Conservation (phyloP, 352 stramenopile species). For the Pythium aphanidermatum region DNA sequence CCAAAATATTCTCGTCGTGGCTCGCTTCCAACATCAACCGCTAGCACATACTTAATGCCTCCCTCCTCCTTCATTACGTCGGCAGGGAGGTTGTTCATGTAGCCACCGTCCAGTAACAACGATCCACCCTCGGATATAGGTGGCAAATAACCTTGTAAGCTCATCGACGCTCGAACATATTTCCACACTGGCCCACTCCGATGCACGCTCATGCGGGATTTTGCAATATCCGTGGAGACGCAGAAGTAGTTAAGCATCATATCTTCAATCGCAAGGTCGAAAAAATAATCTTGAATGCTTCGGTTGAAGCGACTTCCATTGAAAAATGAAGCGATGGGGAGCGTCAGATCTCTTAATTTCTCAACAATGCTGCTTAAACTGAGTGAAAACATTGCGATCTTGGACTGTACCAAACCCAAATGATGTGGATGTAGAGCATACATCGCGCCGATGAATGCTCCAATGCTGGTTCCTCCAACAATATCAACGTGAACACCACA, state of each 20-base stretch:
- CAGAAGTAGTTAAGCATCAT: conserved; percentile 92
- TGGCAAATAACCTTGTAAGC: conserved; percentile 87
- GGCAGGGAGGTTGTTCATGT: conserved; percentile 92
- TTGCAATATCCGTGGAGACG: conserved; percentile 90
- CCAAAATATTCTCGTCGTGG: conserved; percentile 65
- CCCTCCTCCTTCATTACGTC: conserved; percentile 90
- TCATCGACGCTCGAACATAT: conserved; percentile 91
- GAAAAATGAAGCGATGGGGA: conserved; percentile 89
- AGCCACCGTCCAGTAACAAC: conserved; percentile 86
- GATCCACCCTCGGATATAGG: conserved; percentile 86
- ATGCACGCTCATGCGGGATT: conserved; percentile 83
- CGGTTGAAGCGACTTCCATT: conserved; percentile 80
- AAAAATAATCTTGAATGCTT: conserved; percentile 66
- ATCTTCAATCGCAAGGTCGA: conserved; percentile 82
- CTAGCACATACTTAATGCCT: conserved; percentile 87
- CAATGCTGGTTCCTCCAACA: conserved; percentile 90
- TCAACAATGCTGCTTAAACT: conserved; percentile 66
- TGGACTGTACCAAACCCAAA: conserved; percentile 44
- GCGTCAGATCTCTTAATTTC: conserved; percentile 79
- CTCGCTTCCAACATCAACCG: conserved; percentile 86
- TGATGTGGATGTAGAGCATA: conserved; percentile 78
- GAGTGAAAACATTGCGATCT: conserved; percentile 48
- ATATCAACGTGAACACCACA: conserved; percentile 91
- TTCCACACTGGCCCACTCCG: conserved; percentile 84
- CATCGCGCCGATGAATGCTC: conserved; percentile 77